Evolutionary conservation across 768 basidiomycete genomes (phyloP).

Genomic region (Suillus variegatus): DNA sequence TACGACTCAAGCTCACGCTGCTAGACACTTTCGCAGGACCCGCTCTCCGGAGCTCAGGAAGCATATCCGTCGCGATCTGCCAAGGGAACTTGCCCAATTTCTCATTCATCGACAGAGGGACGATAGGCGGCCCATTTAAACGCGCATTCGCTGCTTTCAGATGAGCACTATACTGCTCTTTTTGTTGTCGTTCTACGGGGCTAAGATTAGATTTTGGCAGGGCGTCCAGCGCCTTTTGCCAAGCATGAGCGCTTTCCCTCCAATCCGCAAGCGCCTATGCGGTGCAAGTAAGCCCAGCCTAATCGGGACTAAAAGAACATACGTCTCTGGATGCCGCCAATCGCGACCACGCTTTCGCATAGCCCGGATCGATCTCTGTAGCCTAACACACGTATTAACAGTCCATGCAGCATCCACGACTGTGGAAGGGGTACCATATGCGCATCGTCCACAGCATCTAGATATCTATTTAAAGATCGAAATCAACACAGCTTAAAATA

Average conservation of each 20-base stretch:
- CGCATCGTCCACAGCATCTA: slow-evolving; percentile 11
- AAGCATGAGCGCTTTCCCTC: slow-evolving; percentile 11
- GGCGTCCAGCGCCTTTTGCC: slow-evolving; percentile 32
- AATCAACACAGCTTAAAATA: background rate
- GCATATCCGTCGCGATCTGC: slow-evolving; percentile 11
- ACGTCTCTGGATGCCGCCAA: slow-evolving; percentile 37
- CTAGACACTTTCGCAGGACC: background rate
- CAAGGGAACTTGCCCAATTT: slow-evolving; percentile 8
- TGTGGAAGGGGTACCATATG: background rate
- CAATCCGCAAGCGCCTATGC: slow-evolving; percentile 16
- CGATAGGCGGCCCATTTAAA: background rate
- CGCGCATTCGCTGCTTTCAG: slow-evolving; percentile 26
- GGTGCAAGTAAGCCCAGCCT: background rate
- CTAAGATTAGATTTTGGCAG: slow-evolving; percentile 32
- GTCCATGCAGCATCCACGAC: background rate
- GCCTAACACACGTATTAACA: slow-evolving; percentile 27
- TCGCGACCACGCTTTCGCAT: slow-evolving; percentile 45
- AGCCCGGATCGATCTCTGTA: slow-evolving; percentile 39
- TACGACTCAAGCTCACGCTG: slow-evolving; percentile 6
- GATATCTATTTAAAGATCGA: slow-evolving; percentile 1
- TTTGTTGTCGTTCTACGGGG: slow-evolving; percentile 34
- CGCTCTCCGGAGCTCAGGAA: slow-evolving; percentile 8
- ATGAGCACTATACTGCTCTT: slow-evolving; percentile 34
- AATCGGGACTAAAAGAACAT: background rate
- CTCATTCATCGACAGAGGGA: background rate